These are phyloP conservation scores for Geotrichum ghanense DNA, from an alignment of 805 yeast genomes.

Conservation along the genomic window DNA sequence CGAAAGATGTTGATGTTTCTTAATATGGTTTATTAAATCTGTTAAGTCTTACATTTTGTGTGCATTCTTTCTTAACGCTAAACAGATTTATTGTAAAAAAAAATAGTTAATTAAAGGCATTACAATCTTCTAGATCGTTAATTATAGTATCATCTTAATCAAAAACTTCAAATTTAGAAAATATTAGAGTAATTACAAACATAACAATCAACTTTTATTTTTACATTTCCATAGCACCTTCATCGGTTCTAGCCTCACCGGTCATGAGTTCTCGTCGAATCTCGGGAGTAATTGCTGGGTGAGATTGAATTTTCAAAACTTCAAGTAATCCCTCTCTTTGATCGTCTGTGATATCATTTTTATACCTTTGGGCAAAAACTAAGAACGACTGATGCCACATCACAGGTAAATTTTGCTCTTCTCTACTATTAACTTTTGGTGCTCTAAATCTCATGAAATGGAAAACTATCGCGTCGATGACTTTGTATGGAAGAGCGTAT, in stretches of 20 bases:
- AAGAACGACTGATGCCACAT: conserved; percentile 97
- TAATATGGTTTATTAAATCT: too few species aligned
- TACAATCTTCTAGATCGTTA: too few species aligned
- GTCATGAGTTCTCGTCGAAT: conserved; percentile 87
- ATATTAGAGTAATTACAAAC: too few species aligned
- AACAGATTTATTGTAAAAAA: too few species aligned
- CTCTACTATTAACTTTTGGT: conserved; percentile 25
- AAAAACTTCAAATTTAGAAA: too few species aligned
- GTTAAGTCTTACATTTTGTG: too few species aligned
- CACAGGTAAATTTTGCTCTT: conserved; percentile 53
- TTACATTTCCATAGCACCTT: conserved; percentile 12
- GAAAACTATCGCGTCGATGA: conserved; percentile 86
- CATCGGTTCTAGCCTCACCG: conserved; percentile 35
- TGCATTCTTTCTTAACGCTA: too few species aligned
- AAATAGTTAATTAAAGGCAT: too few species aligned
- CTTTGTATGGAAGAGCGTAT: conserved; percentile 94
- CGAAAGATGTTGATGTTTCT: too few species aligned
- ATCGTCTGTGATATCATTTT: conserved; percentile 96
- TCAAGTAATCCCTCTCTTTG: conserved; percentile 91
- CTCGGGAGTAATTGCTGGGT: conserved; percentile 83
- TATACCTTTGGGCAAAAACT: conserved; percentile 90
- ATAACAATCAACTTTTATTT: too few species aligned
- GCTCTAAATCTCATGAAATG: conserved; percentile 83
- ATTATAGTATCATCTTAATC: too few species aligned
- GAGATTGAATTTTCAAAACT: conserved; percentile 82